Percentiles rank a stretch among this genome's conserved stretches.
Evolutionary conservation across 768 basidiomycete species (phyloP).

Genomic region (Termitomyces sp.): DNA sequence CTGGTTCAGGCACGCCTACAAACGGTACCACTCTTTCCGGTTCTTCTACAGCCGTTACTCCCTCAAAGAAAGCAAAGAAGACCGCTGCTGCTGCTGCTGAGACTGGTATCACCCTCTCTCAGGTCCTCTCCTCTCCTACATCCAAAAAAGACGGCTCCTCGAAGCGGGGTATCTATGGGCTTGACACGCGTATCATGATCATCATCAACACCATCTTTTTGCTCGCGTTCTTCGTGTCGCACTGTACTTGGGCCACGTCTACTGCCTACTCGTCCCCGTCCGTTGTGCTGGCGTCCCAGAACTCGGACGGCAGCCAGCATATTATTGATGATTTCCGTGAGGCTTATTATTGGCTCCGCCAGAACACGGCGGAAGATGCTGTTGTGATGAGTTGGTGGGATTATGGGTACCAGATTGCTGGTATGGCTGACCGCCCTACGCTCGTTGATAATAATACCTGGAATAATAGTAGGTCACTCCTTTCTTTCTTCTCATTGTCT

Average conservation of each 20-base stretch:
- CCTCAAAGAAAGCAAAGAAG: slow-evolving; percentile 62
- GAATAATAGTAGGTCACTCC: slow-evolving; percentile 87
- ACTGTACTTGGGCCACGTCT: slow-evolving; percentile 96
- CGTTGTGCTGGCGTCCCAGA: slow-evolving; percentile 82
- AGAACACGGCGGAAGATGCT: slow-evolving; percentile 89
- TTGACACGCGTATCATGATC: slow-evolving; percentile 79
- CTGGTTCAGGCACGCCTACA: not conserved
- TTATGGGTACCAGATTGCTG: slow-evolving; percentile 99
- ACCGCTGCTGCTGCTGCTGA: slow-evolving; percentile 32
- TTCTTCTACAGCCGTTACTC: slow-evolving; percentile 25
- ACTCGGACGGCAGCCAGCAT: slow-evolving; percentile 81
- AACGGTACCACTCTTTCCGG: slow-evolving; percentile 16
- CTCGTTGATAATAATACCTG: slow-evolving; percentile 99
- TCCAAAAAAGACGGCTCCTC: slow-evolving; percentile 31
- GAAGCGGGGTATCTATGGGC: slow-evolving; percentile 71
- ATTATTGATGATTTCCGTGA: slow-evolving; percentile 99
- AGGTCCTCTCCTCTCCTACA: slow-evolving; percentile 33
- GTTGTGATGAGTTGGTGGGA: slow-evolving; percentile 99
- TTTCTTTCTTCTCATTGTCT: not conserved
- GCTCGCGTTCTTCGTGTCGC: slow-evolving; percentile 87
- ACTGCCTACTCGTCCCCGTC: slow-evolving; percentile 96
- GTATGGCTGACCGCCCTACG: slow-evolving; percentile 96
- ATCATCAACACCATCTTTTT: slow-evolving; percentile 72
- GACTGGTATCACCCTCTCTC: slow-evolving; percentile 28
- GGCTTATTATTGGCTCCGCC: slow-evolving; percentile 97